Evolutionary conservation across 2,329 filamentous ascomycete species (phyloP), one percentile per base, ranked within the genome.

Genomic region (Drechslera avenae): DNA sequence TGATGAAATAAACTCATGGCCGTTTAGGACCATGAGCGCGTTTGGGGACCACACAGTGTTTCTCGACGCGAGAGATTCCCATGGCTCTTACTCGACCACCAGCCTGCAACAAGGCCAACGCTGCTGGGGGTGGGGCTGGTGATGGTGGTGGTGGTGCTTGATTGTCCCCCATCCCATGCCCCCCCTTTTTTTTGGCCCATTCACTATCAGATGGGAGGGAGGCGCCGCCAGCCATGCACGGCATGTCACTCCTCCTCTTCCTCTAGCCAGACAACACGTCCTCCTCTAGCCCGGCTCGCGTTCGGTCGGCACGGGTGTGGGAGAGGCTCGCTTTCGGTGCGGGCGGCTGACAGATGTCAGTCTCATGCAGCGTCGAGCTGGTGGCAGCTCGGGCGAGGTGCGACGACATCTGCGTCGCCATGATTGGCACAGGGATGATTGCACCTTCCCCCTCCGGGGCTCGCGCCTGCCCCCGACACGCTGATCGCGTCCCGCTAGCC

Each of bases 381-480:
- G 51, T 48, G 63, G 60, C 63, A 59, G 46, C 59, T 63, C 60
- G 52, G 56, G 60, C 48, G 63, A 68, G 52, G 64, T 64, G 57
- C 54, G 57, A 67, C 57, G 42, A 36, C 33, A 43, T 40, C 37
- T 41, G 42, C 32, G 43, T 43, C 40, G 34, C 47, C 39, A 42
- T 67, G 67, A 72, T 71, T 65, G 61, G 62, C 67, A 51, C 63
- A 66, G 63, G 68, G 67, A 57, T 68, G 30, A 14, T 39, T n/a
- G 52, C 57, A 35, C 62, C 56, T 62, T 55, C 26, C 62, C 56
- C 36, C 46, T 58, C 56, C 36, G 36, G 52, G 59, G 50, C 46
- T 56, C 48, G 60, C 50, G 57, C 57, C 58, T 59, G 54, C 52
- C 60, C 60, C 58, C 47, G 23, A 52, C 49, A 35, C 43, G 52